Evolutionary conservation across 257 asterid genomes (phyloP).

Genomic region (Striga asiatica): DNA sequence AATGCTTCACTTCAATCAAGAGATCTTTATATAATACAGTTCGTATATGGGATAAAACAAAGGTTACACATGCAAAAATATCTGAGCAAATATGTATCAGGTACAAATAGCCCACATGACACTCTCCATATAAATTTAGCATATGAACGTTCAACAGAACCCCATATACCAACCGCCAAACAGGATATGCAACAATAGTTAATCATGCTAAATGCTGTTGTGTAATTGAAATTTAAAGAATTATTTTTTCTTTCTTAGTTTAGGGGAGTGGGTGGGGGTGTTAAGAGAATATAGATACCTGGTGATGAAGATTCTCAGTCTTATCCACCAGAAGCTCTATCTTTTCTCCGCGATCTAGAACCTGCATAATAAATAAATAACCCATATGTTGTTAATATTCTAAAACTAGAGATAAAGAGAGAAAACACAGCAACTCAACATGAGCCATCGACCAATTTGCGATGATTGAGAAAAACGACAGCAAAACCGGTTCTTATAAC

Average conservation of each 20-base stretch:
- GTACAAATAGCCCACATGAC: too few species aligned
- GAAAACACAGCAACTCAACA: not conserved
- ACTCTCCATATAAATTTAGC: not conserved
- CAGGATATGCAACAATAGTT: not conserved
- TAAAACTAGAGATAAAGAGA: not conserved
- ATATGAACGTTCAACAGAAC: not conserved
- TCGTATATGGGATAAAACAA: too few species aligned
- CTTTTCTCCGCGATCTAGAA: slow-evolving; percentile 91
- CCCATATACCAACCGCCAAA: not conserved
- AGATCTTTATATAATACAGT: too few species aligned
- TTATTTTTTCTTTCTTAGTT: too few species aligned
- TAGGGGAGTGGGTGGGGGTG: too few species aligned
- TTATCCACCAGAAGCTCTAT: slow-evolving; percentile 88
- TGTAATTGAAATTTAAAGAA: not conserved
- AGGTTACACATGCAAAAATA: not conserved
- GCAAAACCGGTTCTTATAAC: not conserved
- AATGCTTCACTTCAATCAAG: too few species aligned
- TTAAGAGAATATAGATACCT: slow-evolving; percentile 38
- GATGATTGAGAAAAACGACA: not conserved
- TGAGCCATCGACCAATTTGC: not conserved
- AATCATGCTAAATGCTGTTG: not conserved
- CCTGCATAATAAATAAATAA: slow-evolving; percentile 32
- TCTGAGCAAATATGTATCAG: not conserved
- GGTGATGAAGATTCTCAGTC: slow-evolving; percentile 81
- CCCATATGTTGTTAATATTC: too few species aligned